These are phyloP conservation scores for Cladophialophora exuberans DNA, from an alignment of 2,329 filamentous ascomycete species.

Conservation along the genomic window DNA sequence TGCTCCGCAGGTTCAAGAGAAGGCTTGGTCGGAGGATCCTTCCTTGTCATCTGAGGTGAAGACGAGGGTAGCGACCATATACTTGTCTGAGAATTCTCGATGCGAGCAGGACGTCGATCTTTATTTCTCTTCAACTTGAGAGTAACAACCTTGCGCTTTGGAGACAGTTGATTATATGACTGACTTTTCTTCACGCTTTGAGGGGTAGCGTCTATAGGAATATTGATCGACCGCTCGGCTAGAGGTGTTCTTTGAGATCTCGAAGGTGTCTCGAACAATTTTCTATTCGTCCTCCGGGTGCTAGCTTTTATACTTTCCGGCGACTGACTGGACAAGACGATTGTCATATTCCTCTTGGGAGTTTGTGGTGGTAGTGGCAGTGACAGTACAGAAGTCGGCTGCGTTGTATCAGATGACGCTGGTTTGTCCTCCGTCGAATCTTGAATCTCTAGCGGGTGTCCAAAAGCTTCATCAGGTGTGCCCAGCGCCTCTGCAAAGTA, in stretches of 20 bases:
- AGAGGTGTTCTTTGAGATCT: slow-evolving; percentile 19
- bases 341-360: slow-evolving; percentile 14
- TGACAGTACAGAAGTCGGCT: background rate
- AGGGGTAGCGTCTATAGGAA: background rate
- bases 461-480: background rate
- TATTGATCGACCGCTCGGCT: slow-evolving; percentile 24
- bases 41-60: slow-evolving; percentile 7
- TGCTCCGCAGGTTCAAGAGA: background rate
- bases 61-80: slow-evolving; percentile 32
- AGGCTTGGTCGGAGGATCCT: background rate
- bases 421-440: slow-evolving; percentile 26
- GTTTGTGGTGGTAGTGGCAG: slow-evolving; percentile 8
- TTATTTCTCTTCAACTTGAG: slow-evolving; percentile 24
- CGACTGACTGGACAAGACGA: slow-evolving; percentile 31
- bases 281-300: slow-evolving; percentile 11
- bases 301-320: slow-evolving; percentile 29
- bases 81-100: slow-evolving; percentile 28
- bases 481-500: slow-evolving; percentile 23
- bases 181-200: slow-evolving; percentile 9
- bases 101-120: slow-evolving; percentile 1
- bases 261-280: slow-evolving; percentile 18
- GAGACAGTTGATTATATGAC: slow-evolving; percentile 1
- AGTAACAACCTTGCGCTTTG: slow-evolving; percentile 22
- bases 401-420: background rate
- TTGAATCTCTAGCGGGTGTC: slow-evolving; percentile 21